Evolutionary conservation across 805 yeast genomes (phyloP).

Genomic region (Wickerhamomyces alni): DNA sequence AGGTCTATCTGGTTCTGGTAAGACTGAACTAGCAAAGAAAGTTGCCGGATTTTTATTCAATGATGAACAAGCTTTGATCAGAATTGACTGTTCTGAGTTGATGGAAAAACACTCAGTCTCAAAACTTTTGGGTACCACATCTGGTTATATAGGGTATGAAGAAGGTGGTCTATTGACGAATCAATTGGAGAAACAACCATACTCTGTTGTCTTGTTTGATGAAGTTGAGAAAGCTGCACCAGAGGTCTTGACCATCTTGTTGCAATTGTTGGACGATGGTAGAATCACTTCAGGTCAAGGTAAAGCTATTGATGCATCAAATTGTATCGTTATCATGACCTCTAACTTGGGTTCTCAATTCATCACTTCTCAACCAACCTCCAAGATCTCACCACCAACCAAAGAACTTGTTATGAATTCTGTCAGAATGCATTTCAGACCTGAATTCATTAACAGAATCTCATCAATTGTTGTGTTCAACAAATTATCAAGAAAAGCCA

Average conservation of each 20-base stretch:
- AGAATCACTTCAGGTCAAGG: constrained; percentile 93
- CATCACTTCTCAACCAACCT: constrained; percentile 59
- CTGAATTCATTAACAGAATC: constrained; percentile 95
- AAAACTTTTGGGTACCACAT: constrained; percentile 93
- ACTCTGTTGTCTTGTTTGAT: constrained; percentile 93
- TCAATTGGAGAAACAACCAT: constrained; percentile 85
- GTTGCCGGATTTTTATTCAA: constrained; percentile 94
- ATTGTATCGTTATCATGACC: constrained; percentile 91
- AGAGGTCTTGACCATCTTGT: constrained; percentile 85
- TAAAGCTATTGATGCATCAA: constrained; percentile 87
- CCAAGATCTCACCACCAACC: constrained; percentile 62
- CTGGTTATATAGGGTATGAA: constrained; percentile 95
- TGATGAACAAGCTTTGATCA: constrained; percentile 93
- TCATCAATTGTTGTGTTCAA: constrained; percentile 91
- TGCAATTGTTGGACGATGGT: constrained; percentile 95
- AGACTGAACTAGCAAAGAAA: constrained; percentile 95
- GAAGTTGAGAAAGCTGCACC: constrained; percentile 99
- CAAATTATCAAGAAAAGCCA: constrained; percentile 85
- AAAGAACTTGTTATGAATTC: constrained; percentile 76
- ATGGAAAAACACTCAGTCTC: constrained; percentile 95
- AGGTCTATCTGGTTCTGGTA: constrained; percentile 97
- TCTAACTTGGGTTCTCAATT: constrained; percentile 95
- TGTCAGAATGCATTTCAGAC: constrained; percentile 88
- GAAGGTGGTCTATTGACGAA: constrained; percentile 97
- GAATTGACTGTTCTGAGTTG: constrained; percentile 96